phyloP scores from a whole-genome alignment of 2,329 filamentous ascomycete genomes.

The Colletotrichum eleusines region DNA sequence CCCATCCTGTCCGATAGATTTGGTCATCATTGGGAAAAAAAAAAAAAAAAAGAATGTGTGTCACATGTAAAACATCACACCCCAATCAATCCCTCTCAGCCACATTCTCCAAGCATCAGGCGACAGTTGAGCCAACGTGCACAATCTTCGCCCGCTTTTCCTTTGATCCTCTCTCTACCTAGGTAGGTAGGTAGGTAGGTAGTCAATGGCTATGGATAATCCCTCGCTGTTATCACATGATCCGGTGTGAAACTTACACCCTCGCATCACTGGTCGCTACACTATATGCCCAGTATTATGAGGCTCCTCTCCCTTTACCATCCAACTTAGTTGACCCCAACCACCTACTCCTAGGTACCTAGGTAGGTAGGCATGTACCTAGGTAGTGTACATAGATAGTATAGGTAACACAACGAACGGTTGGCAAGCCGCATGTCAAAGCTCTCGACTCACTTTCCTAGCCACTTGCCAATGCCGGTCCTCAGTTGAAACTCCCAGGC shows the following conservation, averaged over 20 bases:
- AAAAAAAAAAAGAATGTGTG: slow-evolving; percentile 9
- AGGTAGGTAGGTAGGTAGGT: too few relatives aligned
- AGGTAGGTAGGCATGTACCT: neutral
- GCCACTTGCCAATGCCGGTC: neutral
- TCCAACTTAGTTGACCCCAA: slow-evolving; percentile 3
- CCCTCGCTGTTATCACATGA: neutral
- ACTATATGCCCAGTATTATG: too few relatives aligned
- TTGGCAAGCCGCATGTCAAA: slow-evolving; percentile 22
- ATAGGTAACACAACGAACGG: neutral
- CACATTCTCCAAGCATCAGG: slow-evolving; percentile 13
- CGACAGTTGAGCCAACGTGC: slow-evolving; percentile 3
- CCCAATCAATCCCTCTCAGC: slow-evolving; percentile 6
- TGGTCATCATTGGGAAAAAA: neutral
- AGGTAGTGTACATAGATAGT: too few relatives aligned
- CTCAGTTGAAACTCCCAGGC: slow-evolving; percentile 16
- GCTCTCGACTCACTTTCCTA: slow-evolving; percentile 27
- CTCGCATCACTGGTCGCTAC: neutral
- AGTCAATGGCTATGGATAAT: neutral
- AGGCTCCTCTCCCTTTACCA: neutral
- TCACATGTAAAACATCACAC: slow-evolving; percentile 31
- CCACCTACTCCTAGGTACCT: neutral
- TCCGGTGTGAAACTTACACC: slow-evolving; percentile 1
- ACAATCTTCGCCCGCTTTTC: neutral
- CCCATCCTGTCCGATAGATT: neutral
- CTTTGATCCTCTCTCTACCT: too few relatives aligned